Conservation (phyloP, 2,329 filamentous ascomycete genomes). For the Fusarium armeniacum region DNA sequence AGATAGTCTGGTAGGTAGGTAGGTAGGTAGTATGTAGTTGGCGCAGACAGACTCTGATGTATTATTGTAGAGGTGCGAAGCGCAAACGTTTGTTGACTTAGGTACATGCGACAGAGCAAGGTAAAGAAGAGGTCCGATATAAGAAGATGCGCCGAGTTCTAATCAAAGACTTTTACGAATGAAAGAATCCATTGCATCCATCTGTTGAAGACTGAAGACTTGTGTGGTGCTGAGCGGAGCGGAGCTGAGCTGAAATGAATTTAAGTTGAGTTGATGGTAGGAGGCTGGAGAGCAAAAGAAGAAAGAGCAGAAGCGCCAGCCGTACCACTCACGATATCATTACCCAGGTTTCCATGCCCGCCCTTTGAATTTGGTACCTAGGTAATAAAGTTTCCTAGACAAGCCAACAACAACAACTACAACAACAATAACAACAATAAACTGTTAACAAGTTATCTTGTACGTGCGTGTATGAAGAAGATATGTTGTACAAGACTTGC, state of each 20-base stretch:
- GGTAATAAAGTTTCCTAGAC: too few species aligned
- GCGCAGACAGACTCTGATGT: not conserved
- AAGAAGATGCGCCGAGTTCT: conserved; percentile 19
- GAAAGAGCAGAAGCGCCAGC: not conserved
- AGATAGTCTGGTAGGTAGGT: not conserved
- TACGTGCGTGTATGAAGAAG: not conserved
- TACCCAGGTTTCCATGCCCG: not conserved
- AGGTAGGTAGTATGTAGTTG: not conserved
- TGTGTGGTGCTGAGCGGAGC: not conserved
- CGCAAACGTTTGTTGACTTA: conserved; percentile 17
- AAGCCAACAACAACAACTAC: not conserved
- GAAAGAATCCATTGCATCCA: conserved; percentile 17
- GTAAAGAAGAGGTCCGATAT: conserved; percentile 6
- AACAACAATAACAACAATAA: not conserved
- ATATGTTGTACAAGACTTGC: not conserved
- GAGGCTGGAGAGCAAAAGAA: conserved; percentile 10
- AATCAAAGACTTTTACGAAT: conserved; percentile 13
- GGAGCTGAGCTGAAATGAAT: not conserved
- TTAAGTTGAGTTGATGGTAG: conserved; percentile 6
- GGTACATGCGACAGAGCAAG: not conserved
- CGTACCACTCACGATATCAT: not conserved
- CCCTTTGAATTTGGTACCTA: not conserved
- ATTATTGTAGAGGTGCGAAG: conserved; percentile 16
- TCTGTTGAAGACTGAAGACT: not conserved
- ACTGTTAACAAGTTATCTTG: not conserved